Evolutionary conservation across 257 asterid species (phyloP).

Genomic region (Capsicum chinense): DNA sequence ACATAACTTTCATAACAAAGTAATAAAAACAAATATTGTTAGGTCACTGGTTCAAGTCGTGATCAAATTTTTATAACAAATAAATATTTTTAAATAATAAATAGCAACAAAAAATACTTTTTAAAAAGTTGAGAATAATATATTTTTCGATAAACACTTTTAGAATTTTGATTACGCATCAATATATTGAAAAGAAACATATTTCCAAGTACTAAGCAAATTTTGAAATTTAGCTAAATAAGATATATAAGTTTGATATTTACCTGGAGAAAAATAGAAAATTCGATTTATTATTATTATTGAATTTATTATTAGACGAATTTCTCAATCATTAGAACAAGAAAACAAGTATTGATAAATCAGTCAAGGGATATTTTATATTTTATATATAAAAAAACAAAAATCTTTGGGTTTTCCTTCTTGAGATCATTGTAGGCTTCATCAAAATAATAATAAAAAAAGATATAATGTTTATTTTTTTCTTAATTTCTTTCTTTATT

Average conservation of each 20-base stretch:
- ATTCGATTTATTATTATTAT: no score
- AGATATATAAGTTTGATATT: background rate
- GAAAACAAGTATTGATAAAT: background rate
- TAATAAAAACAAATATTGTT: background rate
- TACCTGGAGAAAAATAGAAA: no score
- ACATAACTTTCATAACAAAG: background rate
- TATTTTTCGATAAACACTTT: no score
- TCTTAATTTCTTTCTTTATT: background rate
- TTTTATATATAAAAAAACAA: background rate
- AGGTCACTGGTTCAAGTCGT: no score
- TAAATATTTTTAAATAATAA: no score
- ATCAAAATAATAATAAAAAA: background rate
- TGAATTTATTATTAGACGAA: no score
- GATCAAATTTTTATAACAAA: no score
- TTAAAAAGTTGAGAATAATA: no score
- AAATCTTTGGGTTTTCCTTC: background rate
- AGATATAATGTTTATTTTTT: background rate
- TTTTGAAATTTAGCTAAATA: background rate
- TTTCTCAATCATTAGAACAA: background rate
- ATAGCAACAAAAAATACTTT: no score
- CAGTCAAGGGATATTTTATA: background rate
- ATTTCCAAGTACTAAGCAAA: background rate
- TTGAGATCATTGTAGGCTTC: background rate
- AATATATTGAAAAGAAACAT: no score
- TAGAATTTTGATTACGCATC: no score